Percentiles rank a stretch among this genome's conserved stretches.
Evolutionary conservation across 139 green algal species (phyloP).

Genomic region (Closterium sp.): DNA sequence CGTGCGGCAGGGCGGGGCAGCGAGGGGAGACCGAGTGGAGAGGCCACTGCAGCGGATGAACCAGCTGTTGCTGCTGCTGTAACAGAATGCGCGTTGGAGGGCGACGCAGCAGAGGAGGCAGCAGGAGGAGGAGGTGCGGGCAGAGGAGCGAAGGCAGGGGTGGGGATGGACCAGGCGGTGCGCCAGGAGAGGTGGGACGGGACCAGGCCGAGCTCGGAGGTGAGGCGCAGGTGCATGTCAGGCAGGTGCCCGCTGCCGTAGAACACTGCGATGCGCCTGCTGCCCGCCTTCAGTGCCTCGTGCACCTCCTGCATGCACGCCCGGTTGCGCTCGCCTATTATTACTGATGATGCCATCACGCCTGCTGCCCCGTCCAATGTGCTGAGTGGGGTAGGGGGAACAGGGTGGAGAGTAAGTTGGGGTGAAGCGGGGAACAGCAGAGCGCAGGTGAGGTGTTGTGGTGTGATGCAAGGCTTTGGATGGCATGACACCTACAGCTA

Average conservation of each 20-base stretch:
- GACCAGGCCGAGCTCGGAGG: slow-evolving; percentile 15
- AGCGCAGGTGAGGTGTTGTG: no score
- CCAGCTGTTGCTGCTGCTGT: no score
- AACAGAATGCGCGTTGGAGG: no score
- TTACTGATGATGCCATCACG: slow-evolving; percentile 38
- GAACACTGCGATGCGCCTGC: slow-evolving; percentile 48
- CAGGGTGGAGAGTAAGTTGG: not conserved
- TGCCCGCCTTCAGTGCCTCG: slow-evolving; percentile 18
- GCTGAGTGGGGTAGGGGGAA: not conserved
- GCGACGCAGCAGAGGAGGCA: no score
- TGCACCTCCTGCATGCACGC: slow-evolving; percentile 46
- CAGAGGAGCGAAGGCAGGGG: not conserved
- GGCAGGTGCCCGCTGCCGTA: slow-evolving; percentile 52
- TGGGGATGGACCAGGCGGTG: slow-evolving; percentile 44
- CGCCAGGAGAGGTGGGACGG: slow-evolving; percentile 12
- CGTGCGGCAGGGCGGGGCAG: no score
- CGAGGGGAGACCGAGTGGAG: no score
- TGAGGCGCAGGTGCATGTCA: slow-evolving; percentile 31
- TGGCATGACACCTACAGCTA: no score
- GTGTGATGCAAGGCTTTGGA: no score
- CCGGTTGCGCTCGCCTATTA: slow-evolving; percentile 47
- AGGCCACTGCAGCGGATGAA: no score
- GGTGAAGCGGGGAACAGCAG: no score
- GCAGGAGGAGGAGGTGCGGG: not conserved
- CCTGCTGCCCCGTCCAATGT: slow-evolving; percentile 24